Percentiles rank a stretch among this genome's conserved stretches.
phyloP scores from a whole-genome alignment of 2,329 filamentous ascomycete species.

The Microcera coccophila region DNA sequence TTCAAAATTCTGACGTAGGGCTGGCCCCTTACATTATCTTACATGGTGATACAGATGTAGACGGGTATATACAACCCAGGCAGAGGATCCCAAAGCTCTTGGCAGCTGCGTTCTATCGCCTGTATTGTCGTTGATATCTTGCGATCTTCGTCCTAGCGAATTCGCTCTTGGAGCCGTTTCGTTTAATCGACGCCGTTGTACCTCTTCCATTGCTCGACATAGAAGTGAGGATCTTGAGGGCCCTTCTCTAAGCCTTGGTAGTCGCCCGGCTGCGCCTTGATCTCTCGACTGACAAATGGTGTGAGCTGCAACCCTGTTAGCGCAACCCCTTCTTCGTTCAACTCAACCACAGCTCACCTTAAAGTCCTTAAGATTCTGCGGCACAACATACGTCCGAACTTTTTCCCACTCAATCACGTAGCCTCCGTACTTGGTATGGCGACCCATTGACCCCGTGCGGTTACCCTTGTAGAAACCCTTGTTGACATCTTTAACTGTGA shows the following conservation, averaged over 20 bases:
- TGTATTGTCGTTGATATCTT: constrained; percentile 1
- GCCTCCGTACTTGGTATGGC: constrained; percentile 76
- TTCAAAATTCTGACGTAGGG: no score
- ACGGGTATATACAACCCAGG: constrained; percentile 29
- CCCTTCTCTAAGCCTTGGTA: constrained; percentile 52
- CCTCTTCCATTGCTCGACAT: constrained; percentile 63
- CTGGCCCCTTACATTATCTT: constrained; percentile 30
- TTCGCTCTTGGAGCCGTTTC: not conserved
- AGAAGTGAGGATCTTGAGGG: constrained; percentile 58
- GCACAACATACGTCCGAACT: constrained; percentile 86
- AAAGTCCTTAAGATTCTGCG: constrained; percentile 65
- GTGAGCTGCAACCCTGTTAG: constrained; percentile 56
- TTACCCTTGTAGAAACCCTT: constrained; percentile 98
- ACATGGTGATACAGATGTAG: constrained; percentile 30
- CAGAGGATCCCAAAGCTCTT: constrained; percentile 13
- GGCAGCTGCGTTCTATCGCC: constrained; percentile 2
- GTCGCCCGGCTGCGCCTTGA: constrained; percentile 50
- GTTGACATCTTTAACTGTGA: constrained; percentile 90
- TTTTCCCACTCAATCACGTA: constrained; percentile 83
- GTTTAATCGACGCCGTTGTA: constrained; percentile 60
- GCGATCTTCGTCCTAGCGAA: not conserved
- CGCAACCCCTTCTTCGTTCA: not conserved
- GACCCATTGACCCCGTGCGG: constrained; percentile 80
- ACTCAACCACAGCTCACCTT: constrained; percentile 52
- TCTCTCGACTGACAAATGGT: constrained; percentile 67